A percentile compares a stretch with the other conserved stretches of the same genome.
Evolutionary conservation across 1,284 basidiomycete genomes (phyloP).

Genomic region (Ganoderma multipileum): DNA sequence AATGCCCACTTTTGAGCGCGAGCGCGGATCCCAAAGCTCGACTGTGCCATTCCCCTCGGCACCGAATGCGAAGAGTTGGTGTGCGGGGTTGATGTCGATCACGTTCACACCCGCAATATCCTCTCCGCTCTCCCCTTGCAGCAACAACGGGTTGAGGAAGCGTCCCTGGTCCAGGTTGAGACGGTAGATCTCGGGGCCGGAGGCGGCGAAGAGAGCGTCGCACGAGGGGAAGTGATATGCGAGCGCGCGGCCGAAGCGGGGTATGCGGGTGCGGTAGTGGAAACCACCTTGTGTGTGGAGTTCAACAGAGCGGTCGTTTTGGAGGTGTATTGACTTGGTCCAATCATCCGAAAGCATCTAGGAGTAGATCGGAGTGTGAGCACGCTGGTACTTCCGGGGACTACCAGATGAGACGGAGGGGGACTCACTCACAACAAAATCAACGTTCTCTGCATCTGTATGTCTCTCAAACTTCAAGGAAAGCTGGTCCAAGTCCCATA

Average conservation of each 20-base stretch:
- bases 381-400: neutral
- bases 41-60: conserved; percentile 85
- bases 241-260: conserved; percentile 90
- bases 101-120: conserved; percentile 86
- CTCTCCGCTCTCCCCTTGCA: conserved; percentile 60
- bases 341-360: conserved; percentile 98
- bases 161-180: conserved; percentile 96
- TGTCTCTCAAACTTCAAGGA: conserved; percentile 97
- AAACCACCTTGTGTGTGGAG: conserved; percentile 95
- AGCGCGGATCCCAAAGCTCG: conserved; percentile 97
- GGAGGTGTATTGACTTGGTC: conserved; percentile 98
- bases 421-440: conserved; percentile 91
- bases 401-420: conserved; percentile 14
- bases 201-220: conserved; percentile 71
- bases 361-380: conserved; percentile 3
- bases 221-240: conserved; percentile 70
- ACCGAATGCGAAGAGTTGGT: conserved; percentile 92
- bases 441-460: conserved; percentile 96
- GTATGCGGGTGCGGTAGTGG: conserved; percentile 93
- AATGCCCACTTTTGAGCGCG: conserved; percentile 78
- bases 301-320: conserved; percentile 94
- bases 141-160: conserved; percentile 83
- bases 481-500: conserved; percentile 95
- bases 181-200: conserved; percentile 87
- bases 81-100: conserved; percentile 93